A percentile compares a stretch with the other conserved stretches of the same genome.
phyloP scores from a whole-genome alignment of 176 grass and related monocot genomes.

The Triticum timopheevii region DNA sequence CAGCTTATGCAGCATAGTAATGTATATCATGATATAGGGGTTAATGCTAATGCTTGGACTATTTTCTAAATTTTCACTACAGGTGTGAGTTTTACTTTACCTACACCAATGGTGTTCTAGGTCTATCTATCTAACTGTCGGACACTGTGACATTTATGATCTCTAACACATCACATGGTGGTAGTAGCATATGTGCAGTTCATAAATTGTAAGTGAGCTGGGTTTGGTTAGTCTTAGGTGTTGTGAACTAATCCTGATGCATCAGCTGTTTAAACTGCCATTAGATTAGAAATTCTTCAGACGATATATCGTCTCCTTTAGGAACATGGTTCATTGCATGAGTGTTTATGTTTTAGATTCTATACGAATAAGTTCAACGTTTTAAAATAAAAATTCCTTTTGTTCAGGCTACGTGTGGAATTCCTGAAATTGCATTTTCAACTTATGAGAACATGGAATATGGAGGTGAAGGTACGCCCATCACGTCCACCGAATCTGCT shows the following conservation, averaged over 20 bases:
- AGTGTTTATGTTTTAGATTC: conserved; percentile 5
- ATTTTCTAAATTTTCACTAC: background rate
- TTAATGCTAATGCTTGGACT: conserved; percentile 25
- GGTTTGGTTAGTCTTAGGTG: background rate
- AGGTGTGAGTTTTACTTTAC: background rate
- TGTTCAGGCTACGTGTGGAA: conserved; percentile 89
- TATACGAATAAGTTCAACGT: background rate
- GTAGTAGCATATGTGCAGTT: conserved; percentile 6
- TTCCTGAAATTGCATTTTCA: conserved; percentile 87
- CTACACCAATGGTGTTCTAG: background rate
- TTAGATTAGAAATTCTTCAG: conserved; percentile 11
- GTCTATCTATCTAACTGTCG: background rate
- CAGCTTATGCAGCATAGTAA: background rate
- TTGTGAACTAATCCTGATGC: conserved; percentile 4
- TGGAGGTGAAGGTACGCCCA: conserved; percentile 76
- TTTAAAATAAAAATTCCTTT: conserved; percentile 17
- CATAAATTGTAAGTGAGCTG: conserved; percentile 1
- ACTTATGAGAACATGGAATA: conserved; percentile 99
- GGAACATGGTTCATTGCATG: conserved; percentile 16
- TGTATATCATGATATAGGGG: background rate
- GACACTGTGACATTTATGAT: background rate
- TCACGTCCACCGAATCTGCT: conserved; percentile 17
- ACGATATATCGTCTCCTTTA: conserved; percentile 22
- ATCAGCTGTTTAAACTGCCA: conserved; percentile 21
- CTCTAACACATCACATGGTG: background rate